Base-by-base conservation (phyloP, 1,139 yeast genomes). In the Lodderomyces margitis region DNA sequence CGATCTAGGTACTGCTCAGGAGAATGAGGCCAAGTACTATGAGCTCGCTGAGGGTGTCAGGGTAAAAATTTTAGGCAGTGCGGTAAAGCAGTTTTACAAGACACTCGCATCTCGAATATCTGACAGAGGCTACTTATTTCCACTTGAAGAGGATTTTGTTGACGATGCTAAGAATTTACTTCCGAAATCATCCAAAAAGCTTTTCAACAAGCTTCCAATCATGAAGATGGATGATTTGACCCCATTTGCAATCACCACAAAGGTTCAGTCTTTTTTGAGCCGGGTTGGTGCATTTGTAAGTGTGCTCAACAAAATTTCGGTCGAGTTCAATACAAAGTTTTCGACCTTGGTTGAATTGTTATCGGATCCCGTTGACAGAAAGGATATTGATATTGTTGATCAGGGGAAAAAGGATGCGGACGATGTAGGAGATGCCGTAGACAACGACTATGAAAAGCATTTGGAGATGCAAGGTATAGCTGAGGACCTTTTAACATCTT, bases 381-480 rank as follows among this genome's bases (percentile, higher is more conserved):
- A 32, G 20, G 35, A 32, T 5, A 10, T 12, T 20, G 24, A n/a
- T n/a, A 16, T 16, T 4, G 34, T 17, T 31, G 21, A 17, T 10
- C 15, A 32, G 12, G 24, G 20, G 24, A 32, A 20, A 20, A 12
- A 14, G 7, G 17, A 32, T 9, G 23, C 3, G 11, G 35, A 32
- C 6, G 24, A n/a, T 2, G n/a, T 16, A 6, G 32, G 16, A 15
- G 32, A 70, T 40, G 82, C 84, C 1, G 80, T 80, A 46, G 95
- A 94, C 15, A 87, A 80, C 42, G 97, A 89, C 52, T 92, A 89
- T 57, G 81, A 79, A 20, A 75, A 75, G 12, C 81, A 94, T 0
- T 68, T 91, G 39, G 78, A 78, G 34, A 82, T 78, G 37, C 98
- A 91, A 59, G 94, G 84, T 45, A 70, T 74, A 45, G 83, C 83